These are phyloP conservation scores for Ascochyta pisi DNA, from an alignment of 2,329 filamentous ascomycete species.

Conservation along the genomic window DNA sequence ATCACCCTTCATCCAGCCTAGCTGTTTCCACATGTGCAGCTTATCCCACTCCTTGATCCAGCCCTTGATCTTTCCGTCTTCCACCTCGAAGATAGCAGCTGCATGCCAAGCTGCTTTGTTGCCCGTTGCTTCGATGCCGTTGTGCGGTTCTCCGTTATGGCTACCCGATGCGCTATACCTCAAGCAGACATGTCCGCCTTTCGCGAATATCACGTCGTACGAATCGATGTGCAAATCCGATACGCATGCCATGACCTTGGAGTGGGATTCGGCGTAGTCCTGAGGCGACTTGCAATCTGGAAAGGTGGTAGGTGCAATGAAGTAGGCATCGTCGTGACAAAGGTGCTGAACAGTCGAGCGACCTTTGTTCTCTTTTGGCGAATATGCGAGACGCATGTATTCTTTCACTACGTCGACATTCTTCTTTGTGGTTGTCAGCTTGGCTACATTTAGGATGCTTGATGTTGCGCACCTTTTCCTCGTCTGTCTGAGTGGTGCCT, in stretches of 20 bases:
- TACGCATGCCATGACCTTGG: slow-evolving; percentile 46
- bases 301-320: slow-evolving; percentile 49
- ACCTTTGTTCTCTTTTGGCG: slow-evolving; percentile 46
- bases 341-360: slow-evolving; percentile 44
- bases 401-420: slow-evolving; percentile 47
- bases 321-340: slow-evolving; percentile 42
- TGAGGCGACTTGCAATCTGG: slow-evolving; percentile 47
- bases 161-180: slow-evolving; percentile 49
- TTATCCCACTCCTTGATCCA: slow-evolving; percentile 51
- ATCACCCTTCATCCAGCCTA: slow-evolving; percentile 23
- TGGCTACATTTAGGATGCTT: neutral
- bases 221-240: slow-evolving; percentile 46
- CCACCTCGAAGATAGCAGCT: slow-evolving; percentile 50
- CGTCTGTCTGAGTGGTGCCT: slow-evolving; percentile 15
- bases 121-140: slow-evolving; percentile 44
- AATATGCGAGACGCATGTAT: slow-evolving; percentile 50
- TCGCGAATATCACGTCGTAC: slow-evolving; percentile 48
- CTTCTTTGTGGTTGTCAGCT: slow-evolving; percentile 17
- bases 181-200: slow-evolving; percentile 45
- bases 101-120: slow-evolving; percentile 47
- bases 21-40: slow-evolving; percentile 24
- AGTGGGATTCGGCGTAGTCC: slow-evolving; percentile 49
- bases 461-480: slow-evolving; percentile 9
- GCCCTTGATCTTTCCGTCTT: slow-evolving; percentile 45
- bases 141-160: slow-evolving; percentile 46